Percentiles rank a stretch among this genome's conserved stretches.
These are phyloP conservation scores for Linnemannia elongata DNA, from an alignment of 192 early-diverging fungal species.

Conservation along the genomic window DNA sequence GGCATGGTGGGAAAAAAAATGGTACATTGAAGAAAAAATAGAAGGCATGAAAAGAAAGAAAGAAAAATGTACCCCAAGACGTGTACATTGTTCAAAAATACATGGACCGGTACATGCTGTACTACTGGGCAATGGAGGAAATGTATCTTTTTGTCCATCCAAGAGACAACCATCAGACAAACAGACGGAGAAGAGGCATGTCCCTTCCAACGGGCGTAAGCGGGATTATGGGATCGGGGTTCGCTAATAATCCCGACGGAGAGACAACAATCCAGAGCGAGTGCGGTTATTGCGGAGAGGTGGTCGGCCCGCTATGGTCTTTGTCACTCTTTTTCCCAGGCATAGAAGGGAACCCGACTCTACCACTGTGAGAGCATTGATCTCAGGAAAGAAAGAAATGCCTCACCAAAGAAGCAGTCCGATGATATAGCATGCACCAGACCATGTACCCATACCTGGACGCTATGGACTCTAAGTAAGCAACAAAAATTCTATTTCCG, in stretches of 20 bases:
- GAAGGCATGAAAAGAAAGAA: background rate
- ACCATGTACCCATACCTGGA: background rate
- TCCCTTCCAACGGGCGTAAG: no score
- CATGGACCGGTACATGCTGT: background rate
- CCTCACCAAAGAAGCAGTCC: background rate
- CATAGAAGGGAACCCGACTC: background rate
- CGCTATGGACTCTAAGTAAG: background rate
- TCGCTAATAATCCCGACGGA: no score
- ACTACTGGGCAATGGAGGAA: background rate
- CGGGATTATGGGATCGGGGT: no score
- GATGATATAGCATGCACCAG: background rate
- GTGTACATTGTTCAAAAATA: background rate
- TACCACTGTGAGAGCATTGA: background rate
- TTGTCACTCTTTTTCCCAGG: background rate
- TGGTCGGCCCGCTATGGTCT: no score
- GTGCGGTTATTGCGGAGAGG: no score
- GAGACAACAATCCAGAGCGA: no score
- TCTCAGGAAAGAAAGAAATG: background rate
- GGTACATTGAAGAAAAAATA: background rate
- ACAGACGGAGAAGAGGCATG: background rate
- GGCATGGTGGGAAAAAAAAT: constrained; percentile 7
- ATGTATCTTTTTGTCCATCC: background rate
- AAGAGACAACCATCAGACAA: background rate
- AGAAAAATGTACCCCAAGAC: background rate
- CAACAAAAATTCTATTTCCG: background rate